Base-by-base conservation (phyloP, 2,329 filamentous ascomycete species). In the Fusarium sp. region DNA sequence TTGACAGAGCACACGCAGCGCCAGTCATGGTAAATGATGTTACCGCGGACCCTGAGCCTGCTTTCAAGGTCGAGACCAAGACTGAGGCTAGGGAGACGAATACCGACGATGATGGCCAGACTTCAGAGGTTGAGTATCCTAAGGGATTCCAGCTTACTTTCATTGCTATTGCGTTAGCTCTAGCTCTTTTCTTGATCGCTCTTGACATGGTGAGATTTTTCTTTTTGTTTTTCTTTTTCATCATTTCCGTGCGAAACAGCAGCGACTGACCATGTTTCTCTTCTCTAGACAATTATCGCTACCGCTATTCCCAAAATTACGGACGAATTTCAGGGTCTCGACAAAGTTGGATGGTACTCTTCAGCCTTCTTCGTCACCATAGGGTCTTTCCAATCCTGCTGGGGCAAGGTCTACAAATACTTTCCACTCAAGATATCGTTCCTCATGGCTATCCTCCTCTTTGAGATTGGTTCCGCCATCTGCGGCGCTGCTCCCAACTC, bases 331-430 rank as follows among this genome's bases (percentile, higher is more conserved):
- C 73, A 80, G 10, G 76, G 80, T 31, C 74, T 83, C 1, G 73
- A 77, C n/a, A 81, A 84, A 55, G 77, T 84, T 11, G 80, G 80
- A 38, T 84, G 72, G 73, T 77, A 78, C 51, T 74, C 67, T 30
- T 69, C 71, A n/a, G 69, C 74, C 20, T 77, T 76, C 28, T 59
- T 71, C 23, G 67, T 77, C 44, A 74, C 73, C 11, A 58, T 67
- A 13, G 72, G 70, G 15, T 74, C 71, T 3, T 68, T 72, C 15
- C 72, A 76, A 26, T 71, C 71, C 6, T 67, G 69, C 16, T 75
- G 69, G 13, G 77, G 77, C 4, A 69, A 70, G 2, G 57, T 78
- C 1, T 78, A 75, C 53, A 74, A 69, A 20, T 67, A 76, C 20
- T 78, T 76, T 52, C 72, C 69, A 1, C 68, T 71, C 20, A 78